Base-by-base conservation (phyloP, 2,329 filamentous ascomycete genomes). In the Talaromyces albobiverticillius region DNA sequence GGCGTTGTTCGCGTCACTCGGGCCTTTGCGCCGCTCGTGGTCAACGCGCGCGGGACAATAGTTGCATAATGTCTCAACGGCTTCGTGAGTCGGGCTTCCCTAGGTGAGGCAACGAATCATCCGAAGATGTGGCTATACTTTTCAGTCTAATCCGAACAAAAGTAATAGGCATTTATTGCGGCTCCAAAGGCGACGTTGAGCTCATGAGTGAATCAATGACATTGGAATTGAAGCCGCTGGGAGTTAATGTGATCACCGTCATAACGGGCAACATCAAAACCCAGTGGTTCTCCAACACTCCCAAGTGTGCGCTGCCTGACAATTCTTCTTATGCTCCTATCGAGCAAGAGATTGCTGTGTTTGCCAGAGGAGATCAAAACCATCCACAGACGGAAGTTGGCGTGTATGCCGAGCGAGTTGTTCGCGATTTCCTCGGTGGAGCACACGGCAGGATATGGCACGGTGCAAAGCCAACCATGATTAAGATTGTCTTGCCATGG, bases 11-110 rank as follows among this genome's bases (percentile, higher is more conserved):
- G 43, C 18, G 43, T 46, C 7, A 20, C 43, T 6, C 43, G 26
- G 43, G 43, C 25, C 14, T 46, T 46, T 46, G 43, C 43, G 22
- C 22, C 22, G 13, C 29, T 46, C 22, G 43, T 46, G 4, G 10
- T 46, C 14, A 23, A 16, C 26, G 43, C 43, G 16, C 25, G 29
- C 8, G 43, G 43, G 13, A 26, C 25, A 9, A 46, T 46, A 26
- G 43, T 46, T n/a, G 26, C n/a, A 46, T 46, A 46, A 46, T 18
- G 18, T n/a, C 25, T 46, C 43, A 22, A 46, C 25, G 22, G 43
- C 43, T 14, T 11, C 11, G 3, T 46, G 43, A 16, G 3, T 31
- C 6, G 25, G 13, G 22, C n/a, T 46, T 23, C 43, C 43, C 4
- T 46, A 16, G 26, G 26, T 29, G 26, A 29, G 26, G 5, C n/a